Evolutionary conservation across 495 filamentous ascomycete species (phyloP), one percentile per base, ranked within the genome.

Genomic region (Bathelium albidoporum): DNA sequence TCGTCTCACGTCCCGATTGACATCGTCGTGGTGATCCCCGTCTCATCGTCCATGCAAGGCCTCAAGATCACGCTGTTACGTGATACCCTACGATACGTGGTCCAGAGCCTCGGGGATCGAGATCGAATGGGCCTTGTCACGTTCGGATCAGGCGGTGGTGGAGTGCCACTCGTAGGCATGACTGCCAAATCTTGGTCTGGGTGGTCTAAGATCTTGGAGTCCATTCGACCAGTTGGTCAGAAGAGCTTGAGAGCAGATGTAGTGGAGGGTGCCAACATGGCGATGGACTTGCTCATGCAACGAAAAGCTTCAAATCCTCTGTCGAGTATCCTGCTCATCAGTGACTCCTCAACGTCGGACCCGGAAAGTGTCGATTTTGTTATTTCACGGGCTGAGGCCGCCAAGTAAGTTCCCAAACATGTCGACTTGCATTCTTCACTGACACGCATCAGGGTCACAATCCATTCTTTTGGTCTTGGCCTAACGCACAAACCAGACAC

Each of bases 251-350:
- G 95, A 20, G 92, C 93, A 2, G 94, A 99, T 75, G 94, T 97
- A 2, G 94, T 99, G 5, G 94, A 99, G 69, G 94, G 94, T 62
- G 93, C 94, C 39, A 99, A 99, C 71, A 91, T 97, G 49, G 94
- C 94, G 52, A 97, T 99, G 94, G 94, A 99, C 73, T 79, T 99
- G 44, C 81, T 99, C 52, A 99, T 99, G 94, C 90, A 96, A 73
- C 87, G 94, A 66, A 96, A 96, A 75, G 89, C 91, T 66, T 91
- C 87, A 73, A 99, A 99, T 71, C 94, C 94, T 2, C 85, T 99
- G 59, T 94, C 95, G 16, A 95, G 90, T 10, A 99, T 99, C 68
- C 82, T 97, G 73, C 79, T 99, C 65, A 99, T 99, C 74, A 97
- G 94, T 80, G 94, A 99, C 73, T 95, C 94, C 2, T 96, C 95